Evolutionary conservation across 495 filamentous ascomycete species (phyloP).

Genomic region (Opeltia flavorubescens): DNA sequence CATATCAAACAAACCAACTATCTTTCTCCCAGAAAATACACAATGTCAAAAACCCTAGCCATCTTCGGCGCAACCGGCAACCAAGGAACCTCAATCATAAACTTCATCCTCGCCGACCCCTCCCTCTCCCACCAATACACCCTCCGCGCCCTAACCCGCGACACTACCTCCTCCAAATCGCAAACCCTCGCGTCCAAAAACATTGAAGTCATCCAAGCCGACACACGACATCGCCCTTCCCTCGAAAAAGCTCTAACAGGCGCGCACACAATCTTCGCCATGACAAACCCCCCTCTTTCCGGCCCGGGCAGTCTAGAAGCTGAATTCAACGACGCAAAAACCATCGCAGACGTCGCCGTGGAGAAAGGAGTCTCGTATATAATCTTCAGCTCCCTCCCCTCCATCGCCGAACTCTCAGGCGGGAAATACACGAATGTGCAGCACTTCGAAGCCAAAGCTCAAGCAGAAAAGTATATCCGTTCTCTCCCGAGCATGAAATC

Average conservation of each 20-base stretch:
- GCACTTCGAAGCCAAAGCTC: conserved; percentile 26
- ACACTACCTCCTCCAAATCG: conserved; percentile 16
- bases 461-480: conserved; percentile 28
- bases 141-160: conserved; percentile 40
- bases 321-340: conserved; percentile 29
- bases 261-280: conserved; percentile 33
- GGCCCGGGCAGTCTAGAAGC: conserved; percentile 18
- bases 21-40: too few species aligned
- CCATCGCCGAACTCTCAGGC: conserved; percentile 19
- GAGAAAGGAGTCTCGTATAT: conserved; percentile 29
- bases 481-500: conserved; percentile 23
- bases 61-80: conserved; percentile 51
- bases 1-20: too few species aligned
- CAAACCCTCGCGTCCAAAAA: conserved; percentile 18
- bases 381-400: conserved; percentile 36
- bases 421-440: conserved; percentile 22
- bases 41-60: conserved; percentile 35
- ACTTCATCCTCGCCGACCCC: conserved; percentile 33
- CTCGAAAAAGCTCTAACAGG: conserved; percentile 29
- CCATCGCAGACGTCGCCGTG: conserved; percentile 32
- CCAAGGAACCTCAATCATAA: conserved; percentile 46
- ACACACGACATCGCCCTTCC: conserved; percentile 23
- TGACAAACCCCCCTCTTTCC: conserved; percentile 29
- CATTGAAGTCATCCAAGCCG: conserved; percentile 23
- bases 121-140: conserved; percentile 32